Evolutionary conservation across 202 grass and related monocot genomes (phyloP), one percentile per base, ranked within the genome.

Genomic region (Eragrostis tef): DNA sequence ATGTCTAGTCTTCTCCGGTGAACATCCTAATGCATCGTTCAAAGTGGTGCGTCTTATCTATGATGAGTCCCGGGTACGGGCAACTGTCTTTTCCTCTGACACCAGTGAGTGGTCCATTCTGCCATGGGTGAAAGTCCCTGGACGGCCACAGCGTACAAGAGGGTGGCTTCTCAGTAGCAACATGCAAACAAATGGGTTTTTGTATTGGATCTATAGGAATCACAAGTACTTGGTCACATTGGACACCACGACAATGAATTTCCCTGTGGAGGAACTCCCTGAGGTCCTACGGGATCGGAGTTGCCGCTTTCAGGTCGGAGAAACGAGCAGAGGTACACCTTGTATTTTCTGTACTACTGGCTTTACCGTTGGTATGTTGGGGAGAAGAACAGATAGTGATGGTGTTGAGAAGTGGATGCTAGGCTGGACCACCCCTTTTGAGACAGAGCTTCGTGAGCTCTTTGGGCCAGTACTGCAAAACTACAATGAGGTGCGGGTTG

Each of bases 201-300:
- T 78, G 17, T 78, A 78, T 25, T 52, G 46, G 61, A 46, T 52
- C 9, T 65, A 50, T 26, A 31, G 19, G 26, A 44, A 78, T 39
- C 26, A 0, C 21, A 4, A 34, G 44, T 39, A 22, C 21, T 13
- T 65, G 26, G 14, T 78, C 2, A 5, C 43, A 3, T 44, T 78
- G 10, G 45, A 78, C 45, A 51, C 75, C 0, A n/a, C 11, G 7
- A 78, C 75, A 65, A 78, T 78, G 75, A 46, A 78, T 5, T 51
- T 78, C 60, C 39, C 60, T 39, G 16, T 66, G 17, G 51, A 53
- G 15, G 17, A 53, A 53, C 51, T 53, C 26, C 26, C 45, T 66
- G 6, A 52, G 27, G 11, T 66, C 60, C 27, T 62, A 2, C 6
- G 0, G 9, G 2, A 7, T 6, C 17, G 22, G 26, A n/a, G 0